Evolutionary conservation across 345 rosid species (phyloP).

Genomic region (Physaria fendleri): DNA sequence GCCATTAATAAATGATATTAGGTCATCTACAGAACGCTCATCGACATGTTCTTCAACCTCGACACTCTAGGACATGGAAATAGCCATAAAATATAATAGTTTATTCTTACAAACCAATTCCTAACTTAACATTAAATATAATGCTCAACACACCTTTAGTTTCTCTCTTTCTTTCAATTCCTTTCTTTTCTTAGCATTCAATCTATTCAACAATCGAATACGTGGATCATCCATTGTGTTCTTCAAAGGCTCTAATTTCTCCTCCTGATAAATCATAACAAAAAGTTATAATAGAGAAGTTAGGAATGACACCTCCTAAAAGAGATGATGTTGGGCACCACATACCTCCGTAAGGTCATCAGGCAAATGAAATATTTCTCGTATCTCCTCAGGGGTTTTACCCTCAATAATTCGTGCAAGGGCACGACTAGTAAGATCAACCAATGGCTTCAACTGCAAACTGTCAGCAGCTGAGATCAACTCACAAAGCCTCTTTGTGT

Average conservation of each 20-base stretch:
- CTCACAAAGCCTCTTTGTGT: conserved; percentile 84
- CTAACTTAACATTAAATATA: not conserved
- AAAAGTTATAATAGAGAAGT: conserved; percentile 1
- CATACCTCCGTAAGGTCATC: conserved; percentile 97
- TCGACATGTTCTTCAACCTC: conserved; percentile 79
- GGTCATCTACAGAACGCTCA: conserved; percentile 92
- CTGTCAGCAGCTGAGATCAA: conserved; percentile 96
- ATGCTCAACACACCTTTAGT: conserved; percentile 47
- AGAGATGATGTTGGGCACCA: conserved; percentile 25
- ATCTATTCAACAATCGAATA: conserved; percentile 75
- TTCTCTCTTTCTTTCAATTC: conserved; percentile 76
- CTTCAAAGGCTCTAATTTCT: conserved; percentile 85
- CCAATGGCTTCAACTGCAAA: conserved; percentile 86
- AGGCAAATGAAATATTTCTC: conserved; percentile 90
- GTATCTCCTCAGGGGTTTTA: conserved; percentile 85
- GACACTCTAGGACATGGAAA: conserved; percentile 41
- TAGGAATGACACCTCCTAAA: not conserved
- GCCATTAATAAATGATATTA: conserved; percentile 76
- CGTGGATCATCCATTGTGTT: conserved; percentile 90
- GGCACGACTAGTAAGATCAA: conserved; percentile 94
- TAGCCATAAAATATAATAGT: not conserved
- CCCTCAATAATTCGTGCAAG: conserved; percentile 94
- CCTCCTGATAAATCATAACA: conserved; percentile 51
- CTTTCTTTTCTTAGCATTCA: conserved; percentile 86
- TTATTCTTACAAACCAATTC: not conserved